A percentile compares a stretch with the other conserved stretches of the same genome.
phyloP scores from a whole-genome alignment of 2,329 filamentous ascomycete species.

The Harringtonia lauricola region DNA sequence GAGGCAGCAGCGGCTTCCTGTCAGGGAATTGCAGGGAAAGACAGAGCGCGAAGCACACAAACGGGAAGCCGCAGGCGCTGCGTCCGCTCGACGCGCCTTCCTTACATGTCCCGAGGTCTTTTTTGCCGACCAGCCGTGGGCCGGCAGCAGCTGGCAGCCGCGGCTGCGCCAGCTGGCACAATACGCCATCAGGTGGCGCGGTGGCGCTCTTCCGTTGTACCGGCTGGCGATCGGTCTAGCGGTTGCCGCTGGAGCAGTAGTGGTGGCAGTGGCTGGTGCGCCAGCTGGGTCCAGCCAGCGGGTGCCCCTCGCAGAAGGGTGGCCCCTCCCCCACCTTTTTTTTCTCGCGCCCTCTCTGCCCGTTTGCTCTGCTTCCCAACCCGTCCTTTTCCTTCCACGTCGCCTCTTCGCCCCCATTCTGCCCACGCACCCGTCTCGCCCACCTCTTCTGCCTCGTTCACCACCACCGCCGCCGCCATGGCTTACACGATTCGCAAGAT shows the following conservation, averaged over 20 bases:
- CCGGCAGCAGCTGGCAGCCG: background rate
- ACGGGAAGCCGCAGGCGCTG: too few relatives aligned
- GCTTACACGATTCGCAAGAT: constrained; percentile 78
- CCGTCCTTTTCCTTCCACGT: background rate
- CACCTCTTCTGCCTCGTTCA: background rate
- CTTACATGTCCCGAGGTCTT: background rate
- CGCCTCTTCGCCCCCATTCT: background rate
- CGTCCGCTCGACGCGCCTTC: background rate
- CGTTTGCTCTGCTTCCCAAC: background rate
- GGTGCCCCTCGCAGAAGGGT: background rate
- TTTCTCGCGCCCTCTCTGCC: background rate
- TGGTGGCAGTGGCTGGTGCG: too few relatives aligned
- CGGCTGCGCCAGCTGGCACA: background rate
- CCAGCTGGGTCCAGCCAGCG: background rate
- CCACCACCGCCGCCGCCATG: constrained; percentile 26
- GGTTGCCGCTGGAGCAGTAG: background rate
- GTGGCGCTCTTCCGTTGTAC: too few relatives aligned
- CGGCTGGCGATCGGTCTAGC: background rate
- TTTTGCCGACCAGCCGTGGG: background rate
- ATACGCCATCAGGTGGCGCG: too few relatives aligned
- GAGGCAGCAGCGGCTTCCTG: too few relatives aligned
- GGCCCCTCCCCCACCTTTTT: background rate
- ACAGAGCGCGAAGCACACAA: too few relatives aligned
- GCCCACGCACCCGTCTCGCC: background rate
- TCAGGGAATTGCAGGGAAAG: too few relatives aligned